These are phyloP conservation scores for Dionaea muscipula DNA, from an alignment of 179 eudicot species.

Conservation along the genomic window DNA sequence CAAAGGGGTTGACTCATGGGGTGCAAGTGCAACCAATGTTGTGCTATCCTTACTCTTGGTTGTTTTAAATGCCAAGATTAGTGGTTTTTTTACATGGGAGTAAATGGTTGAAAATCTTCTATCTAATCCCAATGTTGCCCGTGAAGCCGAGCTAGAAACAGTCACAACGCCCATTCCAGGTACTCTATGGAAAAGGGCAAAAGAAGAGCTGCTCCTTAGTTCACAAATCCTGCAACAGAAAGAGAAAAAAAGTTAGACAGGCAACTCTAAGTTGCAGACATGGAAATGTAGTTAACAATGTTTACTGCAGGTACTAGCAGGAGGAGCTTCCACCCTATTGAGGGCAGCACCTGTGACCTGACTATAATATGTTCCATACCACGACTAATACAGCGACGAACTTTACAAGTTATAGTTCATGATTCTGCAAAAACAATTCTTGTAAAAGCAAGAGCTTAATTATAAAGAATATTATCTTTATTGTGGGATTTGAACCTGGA, in stretches of 20 bases:
- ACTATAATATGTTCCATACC: no score
- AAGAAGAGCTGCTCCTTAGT: neutral
- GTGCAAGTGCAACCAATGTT: conserved; percentile 38
- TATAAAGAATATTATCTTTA: no score
- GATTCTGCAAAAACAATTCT: no score
- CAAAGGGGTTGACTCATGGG: conserved; percentile 33
- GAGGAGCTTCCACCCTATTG: no score
- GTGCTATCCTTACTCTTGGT: conserved; percentile 31
- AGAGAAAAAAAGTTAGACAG: neutral
- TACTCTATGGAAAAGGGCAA: conserved; percentile 1
- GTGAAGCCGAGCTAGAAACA: conserved; percentile 69
- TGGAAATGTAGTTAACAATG: no score
- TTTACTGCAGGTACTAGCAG: no score
- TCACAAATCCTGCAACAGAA: conserved; percentile 16
- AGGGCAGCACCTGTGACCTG: no score
- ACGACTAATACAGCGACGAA: no score
- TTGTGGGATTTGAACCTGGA: no score
- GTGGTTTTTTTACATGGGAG: conserved; percentile 31
- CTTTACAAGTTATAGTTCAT: no score
- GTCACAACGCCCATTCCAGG: conserved; percentile 93
- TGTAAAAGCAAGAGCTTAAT: no score
- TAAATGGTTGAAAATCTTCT: conserved; percentile 29
- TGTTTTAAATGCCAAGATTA: conserved; percentile 48
- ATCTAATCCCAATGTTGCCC: conserved; percentile 56
- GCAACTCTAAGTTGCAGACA: neutral